These are phyloP conservation scores for Solanum corneliomulleri DNA, from an alignment of 257 asterid genomes.

Conservation along the genomic window DNA sequence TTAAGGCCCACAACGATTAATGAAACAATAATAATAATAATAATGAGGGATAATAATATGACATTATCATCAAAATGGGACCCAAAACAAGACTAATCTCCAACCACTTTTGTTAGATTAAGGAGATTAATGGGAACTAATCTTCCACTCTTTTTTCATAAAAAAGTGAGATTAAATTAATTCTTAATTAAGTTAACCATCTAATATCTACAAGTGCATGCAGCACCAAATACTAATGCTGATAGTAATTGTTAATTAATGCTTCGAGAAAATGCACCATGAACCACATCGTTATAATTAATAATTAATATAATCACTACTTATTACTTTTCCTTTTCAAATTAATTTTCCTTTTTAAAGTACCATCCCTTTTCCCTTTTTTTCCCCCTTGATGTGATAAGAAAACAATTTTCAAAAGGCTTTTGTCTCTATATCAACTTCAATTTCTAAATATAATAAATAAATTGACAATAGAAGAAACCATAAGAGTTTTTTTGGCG, in stretches of 20 bases:
- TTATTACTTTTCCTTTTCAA: neutral
- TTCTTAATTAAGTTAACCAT: neutral
- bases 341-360: neutral
- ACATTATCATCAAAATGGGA: neutral
- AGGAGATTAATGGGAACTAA: neutral
- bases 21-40: neutral
- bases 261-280: neutral
- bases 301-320: neutral
- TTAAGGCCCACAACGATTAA: neutral
- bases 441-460: neutral
- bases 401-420: neutral
- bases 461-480: neutral
- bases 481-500: neutral
- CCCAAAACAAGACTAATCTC: neutral
- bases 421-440: neutral
- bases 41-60: neutral
- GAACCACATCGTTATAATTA: neutral
- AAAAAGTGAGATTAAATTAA: neutral
- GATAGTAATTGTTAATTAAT: neutral
- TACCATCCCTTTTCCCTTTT: neutral
- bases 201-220: neutral
- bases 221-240: neutral
- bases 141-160: neutral
- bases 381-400: neutral
- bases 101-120: neutral